Evolutionary conservation across 2,329 filamentous ascomycete genomes (phyloP).

Genomic region (Huntiella savannae): DNA sequence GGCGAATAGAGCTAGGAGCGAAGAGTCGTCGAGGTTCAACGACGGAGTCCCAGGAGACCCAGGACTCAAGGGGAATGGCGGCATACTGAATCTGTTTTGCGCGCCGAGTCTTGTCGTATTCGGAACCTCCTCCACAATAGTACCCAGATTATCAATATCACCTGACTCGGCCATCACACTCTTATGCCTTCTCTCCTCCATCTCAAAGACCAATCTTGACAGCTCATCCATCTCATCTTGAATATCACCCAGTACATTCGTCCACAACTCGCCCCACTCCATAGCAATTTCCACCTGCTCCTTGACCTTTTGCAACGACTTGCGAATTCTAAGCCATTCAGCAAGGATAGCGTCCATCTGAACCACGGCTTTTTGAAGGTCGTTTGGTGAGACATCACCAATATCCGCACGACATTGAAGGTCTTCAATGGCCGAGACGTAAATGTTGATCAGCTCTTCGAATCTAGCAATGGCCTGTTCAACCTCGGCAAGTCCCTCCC

Average conservation of each 20-base stretch:
- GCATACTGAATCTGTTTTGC: conserved; percentile 42
- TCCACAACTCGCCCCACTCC: conserved; percentile 98
- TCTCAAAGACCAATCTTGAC: conserved; percentile 73
- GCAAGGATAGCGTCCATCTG: conserved; percentile 79
- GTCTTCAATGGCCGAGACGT: conserved; percentile 83
- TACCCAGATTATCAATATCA: conserved; percentile 79
- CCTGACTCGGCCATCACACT: conserved; percentile 48
- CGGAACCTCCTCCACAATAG: conserved; percentile 77
- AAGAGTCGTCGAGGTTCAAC: conserved; percentile 62
- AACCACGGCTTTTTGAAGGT: conserved; percentile 54
- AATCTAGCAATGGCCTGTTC: conserved; percentile 64
- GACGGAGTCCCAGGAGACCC: conserved; percentile 36
- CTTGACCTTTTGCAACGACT: conserved; percentile 60
- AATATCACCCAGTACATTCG: conserved; percentile 80
- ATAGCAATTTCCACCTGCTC: conserved; percentile 88
- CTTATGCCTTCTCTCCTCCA: conserved; percentile 87
- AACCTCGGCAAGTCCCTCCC: conserved; percentile 57
- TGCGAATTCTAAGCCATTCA: conserved; percentile 71
- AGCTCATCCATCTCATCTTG: conserved; percentile 69
- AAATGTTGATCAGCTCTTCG: conserved; percentile 76
- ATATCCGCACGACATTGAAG: conserved; percentile 69
- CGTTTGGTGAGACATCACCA: conserved; percentile 44
- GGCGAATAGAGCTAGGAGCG: conserved; percentile 74
- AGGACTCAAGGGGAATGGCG: conserved; percentile 43
- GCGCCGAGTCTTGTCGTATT: conserved; percentile 29